A percentile compares a stretch with the other conserved stretches of the same genome.
Evolutionary conservation across 73 alveolate genomes (phyloP).

Genomic region (Paraurostyla sp.): DNA sequence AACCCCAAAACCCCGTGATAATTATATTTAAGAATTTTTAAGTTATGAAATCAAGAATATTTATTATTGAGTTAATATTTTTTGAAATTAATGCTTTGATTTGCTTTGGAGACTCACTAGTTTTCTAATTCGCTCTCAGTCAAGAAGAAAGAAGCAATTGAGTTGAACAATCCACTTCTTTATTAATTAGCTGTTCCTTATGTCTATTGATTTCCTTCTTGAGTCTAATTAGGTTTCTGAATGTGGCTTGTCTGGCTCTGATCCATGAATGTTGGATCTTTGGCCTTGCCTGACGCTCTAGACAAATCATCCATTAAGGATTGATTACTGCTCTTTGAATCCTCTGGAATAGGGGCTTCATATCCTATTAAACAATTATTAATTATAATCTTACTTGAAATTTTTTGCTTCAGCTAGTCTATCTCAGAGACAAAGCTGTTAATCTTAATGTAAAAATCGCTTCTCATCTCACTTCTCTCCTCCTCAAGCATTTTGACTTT

Average conservation of each 20-base stretch:
- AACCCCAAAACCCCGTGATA: not conserved
- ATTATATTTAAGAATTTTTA: not conserved
- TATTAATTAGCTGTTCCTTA: not conserved
- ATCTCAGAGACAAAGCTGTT: constrained; percentile 26
- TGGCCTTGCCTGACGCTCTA: not conserved
- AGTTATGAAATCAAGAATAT: not conserved
- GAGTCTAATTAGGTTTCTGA: not conserved
- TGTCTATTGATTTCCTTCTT: not conserved
- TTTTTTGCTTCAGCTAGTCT: not conserved
- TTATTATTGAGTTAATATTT: not conserved
- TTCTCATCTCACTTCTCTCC: constrained; percentile 49
- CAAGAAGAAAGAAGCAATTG: constrained; percentile 45
- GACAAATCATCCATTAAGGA: not conserved
- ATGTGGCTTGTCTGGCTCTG: constrained; percentile 12
- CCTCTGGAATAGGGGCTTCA: constrained; percentile 2
- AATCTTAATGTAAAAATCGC: constrained; percentile 46
- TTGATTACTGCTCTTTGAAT: not conserved
- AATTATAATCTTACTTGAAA: too few relatives aligned
- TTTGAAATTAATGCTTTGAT: not conserved
- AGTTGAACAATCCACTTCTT: constrained; percentile 21
- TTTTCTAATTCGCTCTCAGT: constrained; percentile 46
- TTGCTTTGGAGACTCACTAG: not conserved
- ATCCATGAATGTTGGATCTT: constrained; percentile 17
- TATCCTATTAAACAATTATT: too few relatives aligned
- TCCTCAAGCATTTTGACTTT: constrained; percentile 36